phyloP scores from a whole-genome alignment of 2,329 filamentous ascomycete genomes.

The Alternaria sp. region DNA sequence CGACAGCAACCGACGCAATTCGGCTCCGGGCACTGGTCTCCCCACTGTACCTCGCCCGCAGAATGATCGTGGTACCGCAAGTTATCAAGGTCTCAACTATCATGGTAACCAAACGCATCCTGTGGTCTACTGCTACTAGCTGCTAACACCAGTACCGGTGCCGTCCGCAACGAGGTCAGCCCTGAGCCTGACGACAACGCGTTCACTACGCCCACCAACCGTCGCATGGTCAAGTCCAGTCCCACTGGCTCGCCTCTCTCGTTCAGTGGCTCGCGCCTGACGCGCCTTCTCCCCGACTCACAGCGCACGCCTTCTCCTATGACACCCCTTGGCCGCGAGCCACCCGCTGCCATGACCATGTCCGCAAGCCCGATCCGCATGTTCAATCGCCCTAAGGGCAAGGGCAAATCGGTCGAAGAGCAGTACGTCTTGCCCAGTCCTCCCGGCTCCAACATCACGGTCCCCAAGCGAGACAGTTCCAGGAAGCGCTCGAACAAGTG shows the following conservation, averaged over 20 bases:
- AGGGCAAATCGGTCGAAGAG: background rate
- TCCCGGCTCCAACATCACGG: slow-evolving; percentile 8
- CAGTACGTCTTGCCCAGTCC: background rate
- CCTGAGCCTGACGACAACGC: background rate
- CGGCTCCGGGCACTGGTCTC: background rate
- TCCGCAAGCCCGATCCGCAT: background rate
- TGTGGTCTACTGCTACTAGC: background rate
- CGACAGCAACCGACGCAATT: background rate
- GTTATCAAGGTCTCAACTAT: too few relatives aligned
- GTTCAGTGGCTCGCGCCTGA: too few relatives aligned
- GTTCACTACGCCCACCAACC: background rate
- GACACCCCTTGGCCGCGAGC: background rate
- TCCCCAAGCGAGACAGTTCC: background rate
- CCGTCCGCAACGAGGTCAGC: background rate
- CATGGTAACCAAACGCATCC: too few relatives aligned
- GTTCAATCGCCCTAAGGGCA: background rate
- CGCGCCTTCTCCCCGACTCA: too few relatives aligned
- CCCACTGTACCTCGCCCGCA: background rate
- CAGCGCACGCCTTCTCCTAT: too few relatives aligned
- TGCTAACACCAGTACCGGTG: background rate
- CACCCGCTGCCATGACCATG: background rate
- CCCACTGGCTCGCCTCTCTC: too few relatives aligned
- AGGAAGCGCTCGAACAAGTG: background rate
- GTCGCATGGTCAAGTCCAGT: background rate
- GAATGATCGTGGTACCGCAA: background rate